phyloP scores from a whole-genome alignment of 257 asterid species.

The Fraxinus anomala region DNA sequence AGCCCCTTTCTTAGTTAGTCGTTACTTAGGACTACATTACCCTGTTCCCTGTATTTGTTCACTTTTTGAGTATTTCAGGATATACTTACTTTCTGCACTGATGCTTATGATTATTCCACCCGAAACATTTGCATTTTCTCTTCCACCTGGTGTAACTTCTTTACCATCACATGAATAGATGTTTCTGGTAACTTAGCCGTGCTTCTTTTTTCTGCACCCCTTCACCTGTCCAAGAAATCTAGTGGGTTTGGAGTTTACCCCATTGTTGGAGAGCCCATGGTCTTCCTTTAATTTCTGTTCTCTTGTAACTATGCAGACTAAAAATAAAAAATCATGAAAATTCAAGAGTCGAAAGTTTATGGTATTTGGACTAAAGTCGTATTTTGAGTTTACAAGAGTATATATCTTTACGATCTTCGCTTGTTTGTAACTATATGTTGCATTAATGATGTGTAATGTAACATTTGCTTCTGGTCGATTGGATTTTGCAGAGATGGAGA shows the following conservation, averaged over 20 bases:
- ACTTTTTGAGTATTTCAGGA: neutral
- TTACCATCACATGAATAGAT: neutral
- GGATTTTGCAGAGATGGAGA: constrained; percentile 61
- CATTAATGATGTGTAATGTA: constrained; percentile 8
- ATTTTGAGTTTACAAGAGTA: neutral
- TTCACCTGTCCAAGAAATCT: neutral
- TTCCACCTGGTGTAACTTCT: neutral
- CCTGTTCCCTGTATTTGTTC: neutral
- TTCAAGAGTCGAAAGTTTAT: neutral
- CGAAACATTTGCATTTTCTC: too few species aligned
- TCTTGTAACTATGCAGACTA: neutral
- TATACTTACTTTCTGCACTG: too few species aligned
- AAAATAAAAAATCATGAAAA: neutral
- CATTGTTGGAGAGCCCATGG: neutral
- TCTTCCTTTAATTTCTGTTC: neutral
- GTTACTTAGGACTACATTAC: neutral
- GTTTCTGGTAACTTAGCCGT: neutral
- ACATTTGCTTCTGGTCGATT: neutral
- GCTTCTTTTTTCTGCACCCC: neutral
- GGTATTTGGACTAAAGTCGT: neutral
- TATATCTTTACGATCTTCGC: neutral
- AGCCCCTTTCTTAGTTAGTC: neutral
- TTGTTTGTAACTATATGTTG: neutral
- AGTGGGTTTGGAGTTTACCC: constrained; percentile 1
- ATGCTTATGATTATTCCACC: too few species aligned